Evolutionary conservation across 2,329 filamentous ascomycete genomes (phyloP), one percentile per base, ranked within the genome.

Genomic region (Colletotrichum endophyticum): DNA sequence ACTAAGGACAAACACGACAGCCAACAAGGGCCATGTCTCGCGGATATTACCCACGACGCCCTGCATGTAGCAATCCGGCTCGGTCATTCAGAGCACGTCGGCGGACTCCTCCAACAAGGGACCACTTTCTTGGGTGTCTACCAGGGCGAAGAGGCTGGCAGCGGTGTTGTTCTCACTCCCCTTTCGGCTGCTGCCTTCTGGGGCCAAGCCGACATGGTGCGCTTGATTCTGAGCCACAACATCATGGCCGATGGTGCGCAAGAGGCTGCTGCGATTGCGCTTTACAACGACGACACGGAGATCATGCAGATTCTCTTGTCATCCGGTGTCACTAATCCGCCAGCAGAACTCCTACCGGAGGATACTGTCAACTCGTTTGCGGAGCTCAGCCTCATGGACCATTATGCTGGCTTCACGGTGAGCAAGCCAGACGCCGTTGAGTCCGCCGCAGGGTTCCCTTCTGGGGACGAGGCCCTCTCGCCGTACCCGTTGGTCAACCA

Each of bases 41-140:
- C 78, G 11, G 81, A 83, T 36, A 75, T 83, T 7, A 83, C 81
- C 4, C 79, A 78, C n/a, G 76, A 83, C 28, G 81, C 81, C 1
- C 73, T 83, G 11, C 81, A 79, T 25, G 78, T 82, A 9, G 81
- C 82, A 34, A 83, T 83, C 62, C 78, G 79, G 3, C 78, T 82
- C 2, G 82, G 81, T 1, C 81, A 81, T 28, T 49, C 74, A 9
- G 71, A 76, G 39, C 64, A 70, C 16, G 76, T 53, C 62, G 75
- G 25, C 77, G 79, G 15, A 1, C 72, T 83, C 1, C 57, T 83
- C 13, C 59, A 53, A 2, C 66, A 79, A 5, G 70, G 79, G 12
- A 66, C 70, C 11, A 79, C 72, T 1, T 83, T 83, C 69, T 66
- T 79, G 34, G 82, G 78, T 6, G 30, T 72, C 8, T 66, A 73